phyloP scores from a whole-genome alignment of 495 filamentous ascomycete genomes.

The Pyrenula massariospora region DNA sequence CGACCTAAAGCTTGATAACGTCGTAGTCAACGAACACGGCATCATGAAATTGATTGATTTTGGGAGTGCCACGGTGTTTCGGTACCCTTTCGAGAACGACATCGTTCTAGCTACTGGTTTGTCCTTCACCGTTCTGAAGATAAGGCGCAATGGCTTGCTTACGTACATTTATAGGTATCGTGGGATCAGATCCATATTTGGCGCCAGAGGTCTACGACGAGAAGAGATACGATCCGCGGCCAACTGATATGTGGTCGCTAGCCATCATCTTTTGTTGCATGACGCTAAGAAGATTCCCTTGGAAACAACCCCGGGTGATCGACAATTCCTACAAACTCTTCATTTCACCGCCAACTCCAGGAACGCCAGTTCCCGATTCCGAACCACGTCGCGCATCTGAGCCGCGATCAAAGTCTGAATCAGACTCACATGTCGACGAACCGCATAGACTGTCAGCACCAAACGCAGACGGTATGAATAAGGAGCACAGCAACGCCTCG shows the following conservation, averaged over 20 bases:
- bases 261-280: conserved; percentile 99
- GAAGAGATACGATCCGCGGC: conserved; percentile 86
- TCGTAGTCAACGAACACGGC: conserved; percentile 92
- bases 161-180: conserved; percentile 56
- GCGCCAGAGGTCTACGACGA: conserved; percentile 95
- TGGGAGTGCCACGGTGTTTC: conserved; percentile 91
- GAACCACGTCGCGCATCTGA: conserved; percentile 22
- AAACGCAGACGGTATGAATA: conserved; percentile 2
- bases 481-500: conserved; percentile 2
- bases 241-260: conserved; percentile 93
- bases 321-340: conserved; percentile 96
- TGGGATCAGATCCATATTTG: conserved; percentile 94
- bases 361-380: conserved; percentile 34
- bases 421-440: conserved; percentile 11
- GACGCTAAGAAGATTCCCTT: conserved; percentile 89
- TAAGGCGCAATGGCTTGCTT: conserved; percentile 4
- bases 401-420: conserved; percentile 12
- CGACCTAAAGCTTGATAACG: conserved; percentile 95
- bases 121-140: conserved; percentile 14
- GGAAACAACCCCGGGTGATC: conserved; percentile 85
- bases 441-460: conserved; percentile 28
- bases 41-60: conserved; percentile 99
- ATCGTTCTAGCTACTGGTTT: conserved; percentile 78
- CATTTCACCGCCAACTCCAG: conserved; percentile 55
- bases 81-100: conserved; percentile 93